These are phyloP conservation scores for Liriodendron chinense DNA, from an alignment of 164 flowering plant genomes.

Conservation along the genomic window DNA sequence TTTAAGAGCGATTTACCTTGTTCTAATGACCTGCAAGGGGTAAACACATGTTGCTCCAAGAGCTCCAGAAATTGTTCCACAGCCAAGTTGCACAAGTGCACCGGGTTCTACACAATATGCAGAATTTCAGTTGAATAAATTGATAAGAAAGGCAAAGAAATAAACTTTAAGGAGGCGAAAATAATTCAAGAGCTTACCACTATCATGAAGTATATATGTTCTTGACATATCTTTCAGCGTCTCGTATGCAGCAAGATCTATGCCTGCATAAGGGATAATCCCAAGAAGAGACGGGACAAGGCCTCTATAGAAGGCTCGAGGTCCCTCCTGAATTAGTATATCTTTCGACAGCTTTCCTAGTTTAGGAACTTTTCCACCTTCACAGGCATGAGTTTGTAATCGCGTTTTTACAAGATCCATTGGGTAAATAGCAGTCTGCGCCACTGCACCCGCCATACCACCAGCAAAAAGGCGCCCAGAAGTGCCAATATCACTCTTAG, in stretches of 20 bases:
- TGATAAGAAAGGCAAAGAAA: constrained; percentile 2
- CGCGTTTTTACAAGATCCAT: constrained; percentile 95
- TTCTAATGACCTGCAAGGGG: constrained; percentile 93
- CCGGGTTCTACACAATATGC: constrained; percentile 54
- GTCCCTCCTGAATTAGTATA: constrained; percentile 88
- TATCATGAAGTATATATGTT: constrained; percentile 63
- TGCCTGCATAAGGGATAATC: constrained; percentile 94
- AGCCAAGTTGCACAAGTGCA: constrained; percentile 78
- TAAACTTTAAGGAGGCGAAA: neutral
- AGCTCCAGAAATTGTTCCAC: constrained; percentile 94
- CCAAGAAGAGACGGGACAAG: constrained; percentile 91
- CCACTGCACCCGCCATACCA: constrained; percentile 93
- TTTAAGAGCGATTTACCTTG: constrained; percentile 52
- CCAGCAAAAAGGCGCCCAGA: constrained; percentile 80
- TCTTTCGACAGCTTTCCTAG: constrained; percentile 60
- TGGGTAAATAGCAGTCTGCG: constrained; percentile 87
- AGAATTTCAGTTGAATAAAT: constrained; percentile 3
- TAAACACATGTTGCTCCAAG: constrained; percentile 97
- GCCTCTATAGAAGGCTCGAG: constrained; percentile 88
- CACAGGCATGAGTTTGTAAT: constrained; percentile 65
- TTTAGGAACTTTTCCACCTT: constrained; percentile 64
- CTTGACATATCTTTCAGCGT: constrained; percentile 89
- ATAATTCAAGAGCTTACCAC: constrained; percentile 38
- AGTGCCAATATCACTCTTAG: constrained; percentile 70
- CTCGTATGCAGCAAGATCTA: constrained; percentile 93